A percentile compares a stretch with the other conserved stretches of the same genome.
These are phyloP conservation scores for Amorphotheca resinae DNA, from an alignment of 495 filamentous ascomycete species.

Conservation along the genomic window DNA sequence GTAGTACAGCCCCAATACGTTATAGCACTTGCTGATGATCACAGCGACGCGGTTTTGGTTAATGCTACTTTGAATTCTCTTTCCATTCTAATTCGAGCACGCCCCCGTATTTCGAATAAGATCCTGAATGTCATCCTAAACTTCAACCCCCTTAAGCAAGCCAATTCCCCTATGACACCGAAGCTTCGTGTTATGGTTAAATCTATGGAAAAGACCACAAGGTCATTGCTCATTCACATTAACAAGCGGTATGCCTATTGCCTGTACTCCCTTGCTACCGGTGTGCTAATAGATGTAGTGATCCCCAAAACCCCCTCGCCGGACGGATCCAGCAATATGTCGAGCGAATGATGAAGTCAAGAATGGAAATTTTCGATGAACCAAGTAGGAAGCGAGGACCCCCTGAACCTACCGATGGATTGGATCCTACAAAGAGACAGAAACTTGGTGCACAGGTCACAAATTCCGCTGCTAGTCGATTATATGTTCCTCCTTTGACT, in stretches of 20 bases:
- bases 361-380: constrained; percentile 65
- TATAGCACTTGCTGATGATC: constrained; percentile 4
- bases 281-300: constrained; percentile 33
- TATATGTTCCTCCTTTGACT: constrained; percentile 52
- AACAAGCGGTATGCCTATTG: constrained; percentile 48
- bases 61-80: constrained; percentile 87
- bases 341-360: constrained; percentile 61
- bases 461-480: constrained; percentile 28
- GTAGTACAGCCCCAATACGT: constrained; percentile 14
- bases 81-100: constrained; percentile 63
- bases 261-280: background rate
- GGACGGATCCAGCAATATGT: constrained; percentile 70
- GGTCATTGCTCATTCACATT: constrained; percentile 68
- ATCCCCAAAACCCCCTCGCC: constrained; percentile 52
- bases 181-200: constrained; percentile 69
- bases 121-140: constrained; percentile 75
- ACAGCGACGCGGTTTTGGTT: constrained; percentile 76
- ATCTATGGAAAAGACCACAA: constrained; percentile 87
- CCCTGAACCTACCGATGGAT: constrained; percentile 50
- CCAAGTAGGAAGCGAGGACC: constrained; percentile 61
- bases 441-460: constrained; percentile 47
- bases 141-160: constrained; percentile 79
- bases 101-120: constrained; percentile 68
- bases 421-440: constrained; percentile 57
- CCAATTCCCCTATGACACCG: constrained; percentile 62